Evolutionary conservation across 1,284 basidiomycete species (phyloP).

Genomic region (Leccinum angustisporum): DNA sequence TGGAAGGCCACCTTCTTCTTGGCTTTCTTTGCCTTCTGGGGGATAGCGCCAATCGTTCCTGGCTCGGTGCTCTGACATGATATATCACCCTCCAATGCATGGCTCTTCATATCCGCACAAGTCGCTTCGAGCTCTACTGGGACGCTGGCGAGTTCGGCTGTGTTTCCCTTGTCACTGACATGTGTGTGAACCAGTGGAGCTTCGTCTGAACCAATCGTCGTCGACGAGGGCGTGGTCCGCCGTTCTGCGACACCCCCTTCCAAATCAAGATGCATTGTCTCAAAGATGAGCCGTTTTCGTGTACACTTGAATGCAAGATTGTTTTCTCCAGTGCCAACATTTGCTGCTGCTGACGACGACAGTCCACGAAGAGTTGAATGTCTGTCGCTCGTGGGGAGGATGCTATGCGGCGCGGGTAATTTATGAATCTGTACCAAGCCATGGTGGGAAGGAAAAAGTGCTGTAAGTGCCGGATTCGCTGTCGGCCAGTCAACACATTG

Average conservation of each 20-base stretch:
- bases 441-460: constrained; percentile 79
- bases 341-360: constrained; percentile 48
- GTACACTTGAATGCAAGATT: constrained; percentile 95
- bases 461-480: constrained; percentile 68
- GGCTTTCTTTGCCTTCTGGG: constrained; percentile 44
- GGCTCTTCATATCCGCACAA: constrained; percentile 4
- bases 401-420: constrained; percentile 68
- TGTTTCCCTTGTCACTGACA: constrained; percentile 5
- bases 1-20: constrained; percentile 70
- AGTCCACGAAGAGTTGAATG: constrained; percentile 78
- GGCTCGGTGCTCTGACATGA: constrained; percentile 1
- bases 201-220: constrained; percentile 24
- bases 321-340: constrained; percentile 77
- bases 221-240: constrained; percentile 60
- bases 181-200: constrained; percentile 18
- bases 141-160: constrained; percentile 20
- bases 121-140: constrained; percentile 29
- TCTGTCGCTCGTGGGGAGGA: constrained; percentile 73
- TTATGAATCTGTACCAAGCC: constrained; percentile 77
- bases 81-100: not conserved
- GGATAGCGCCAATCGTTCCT: not conserved
- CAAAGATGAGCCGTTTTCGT: constrained; percentile 83
- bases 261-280: constrained; percentile 90
- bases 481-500: constrained; percentile 14
- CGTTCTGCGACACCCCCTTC: constrained; percentile 91